phyloP scores from a whole-genome alignment of 1,139 yeast genomes.

The Kodamaea ohmeri region DNA sequence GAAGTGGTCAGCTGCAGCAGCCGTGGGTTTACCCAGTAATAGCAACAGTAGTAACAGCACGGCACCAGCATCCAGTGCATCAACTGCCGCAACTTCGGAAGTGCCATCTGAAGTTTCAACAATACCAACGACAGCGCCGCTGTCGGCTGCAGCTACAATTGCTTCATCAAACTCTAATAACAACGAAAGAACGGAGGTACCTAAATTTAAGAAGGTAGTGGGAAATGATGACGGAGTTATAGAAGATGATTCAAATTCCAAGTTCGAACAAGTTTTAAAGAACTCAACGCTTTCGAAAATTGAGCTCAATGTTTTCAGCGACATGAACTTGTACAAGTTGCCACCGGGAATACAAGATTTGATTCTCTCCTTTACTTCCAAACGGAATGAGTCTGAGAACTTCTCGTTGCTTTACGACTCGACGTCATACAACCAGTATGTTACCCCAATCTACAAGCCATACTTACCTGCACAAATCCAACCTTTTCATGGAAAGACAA shows the following conservation, averaged over 20 bases:
- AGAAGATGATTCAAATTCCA: conserved; percentile 17
- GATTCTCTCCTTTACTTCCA: conserved; percentile 49
- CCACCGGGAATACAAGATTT: conserved; percentile 77
- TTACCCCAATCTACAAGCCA: conserved; percentile 37
- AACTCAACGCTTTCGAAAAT: conserved; percentile 31
- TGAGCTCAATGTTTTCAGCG: conserved; percentile 38
- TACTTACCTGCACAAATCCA: conserved; percentile 37
- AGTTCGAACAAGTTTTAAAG: conserved; percentile 29
- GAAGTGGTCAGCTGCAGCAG: conserved; percentile 72
- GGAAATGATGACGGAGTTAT: neutral
- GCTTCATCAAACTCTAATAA: neutral
- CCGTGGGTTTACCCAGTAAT: conserved; percentile 30
- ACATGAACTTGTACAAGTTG: conserved; percentile 43
- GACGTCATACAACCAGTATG: conserved; percentile 28
- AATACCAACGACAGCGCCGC: neutral
- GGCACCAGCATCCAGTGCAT: conserved; percentile 3
- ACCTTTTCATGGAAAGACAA: conserved; percentile 18
- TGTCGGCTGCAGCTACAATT: conserved; percentile 7
- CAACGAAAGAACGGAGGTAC: neutral
- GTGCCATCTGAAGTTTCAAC: conserved; percentile 1
- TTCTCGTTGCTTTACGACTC: conserved; percentile 28
- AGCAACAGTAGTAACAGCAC: conserved; percentile 4
- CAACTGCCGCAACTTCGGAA: conserved; percentile 4
- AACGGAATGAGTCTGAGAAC: conserved; percentile 29
- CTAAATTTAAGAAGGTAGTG: neutral